A percentile compares a stretch with the other conserved stretches of the same genome.
Conservation (phyloP, 305 asterid genomes). For the Andrographis paniculata region DNA sequence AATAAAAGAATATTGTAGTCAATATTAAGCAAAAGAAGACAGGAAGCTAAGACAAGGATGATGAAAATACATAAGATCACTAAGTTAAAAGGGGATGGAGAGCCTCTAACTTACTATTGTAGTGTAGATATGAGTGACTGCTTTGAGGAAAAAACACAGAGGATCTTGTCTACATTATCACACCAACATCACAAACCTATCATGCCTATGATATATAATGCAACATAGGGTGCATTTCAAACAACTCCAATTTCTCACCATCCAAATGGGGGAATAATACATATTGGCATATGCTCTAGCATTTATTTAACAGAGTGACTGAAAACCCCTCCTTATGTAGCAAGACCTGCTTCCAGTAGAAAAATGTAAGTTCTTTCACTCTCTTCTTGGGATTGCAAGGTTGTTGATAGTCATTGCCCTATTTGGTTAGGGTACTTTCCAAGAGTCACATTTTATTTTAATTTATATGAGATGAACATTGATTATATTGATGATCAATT, state of each 20-base stretch:
- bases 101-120: no score
- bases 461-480: slow-evolving; percentile 1
- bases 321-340: neutral
- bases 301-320: slow-evolving; percentile 9
- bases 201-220: neutral
- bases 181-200: slow-evolving; percentile 1
- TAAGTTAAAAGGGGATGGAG: no score
- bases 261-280: neutral
- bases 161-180: no score
- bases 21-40: no score
- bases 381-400: slow-evolving; percentile 4
- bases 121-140: no score
- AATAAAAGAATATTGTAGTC: no score
- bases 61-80: no score
- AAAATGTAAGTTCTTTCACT: slow-evolving; percentile 7
- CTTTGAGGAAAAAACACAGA: no score
- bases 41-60: no score
- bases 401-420: slow-evolving; percentile 4
- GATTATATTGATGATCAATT: slow-evolving; percentile 6
- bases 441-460: neutral
- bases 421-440: slow-evolving; percentile 4
- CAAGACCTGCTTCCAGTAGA: slow-evolving; percentile 3
- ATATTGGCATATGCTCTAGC: neutral
- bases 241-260: slow-evolving; percentile 9
- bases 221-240: neutral